A percentile compares a stretch with the other conserved stretches of the same genome.
These are phyloP conservation scores for Botrytis hyacinthi DNA, from an alignment of 2,329 filamentous ascomycete species.

Conservation along the genomic window DNA sequence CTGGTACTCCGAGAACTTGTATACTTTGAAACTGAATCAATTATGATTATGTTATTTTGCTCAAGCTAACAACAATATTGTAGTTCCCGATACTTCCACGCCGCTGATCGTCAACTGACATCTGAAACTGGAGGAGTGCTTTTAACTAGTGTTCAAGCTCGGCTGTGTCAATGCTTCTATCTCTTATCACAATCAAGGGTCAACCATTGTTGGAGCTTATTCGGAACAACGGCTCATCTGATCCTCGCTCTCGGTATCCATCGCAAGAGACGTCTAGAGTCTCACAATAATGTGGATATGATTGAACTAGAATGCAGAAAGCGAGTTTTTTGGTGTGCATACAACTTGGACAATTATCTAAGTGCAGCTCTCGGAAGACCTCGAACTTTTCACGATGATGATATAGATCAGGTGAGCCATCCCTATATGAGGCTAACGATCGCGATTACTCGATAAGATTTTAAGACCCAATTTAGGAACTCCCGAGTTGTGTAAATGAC, in stretches of 20 bases:
- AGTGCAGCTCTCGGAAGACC: slow-evolving; percentile 61
- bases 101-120: slow-evolving; percentile 37
- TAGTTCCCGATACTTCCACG: slow-evolving; percentile 34
- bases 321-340: slow-evolving; percentile 64
- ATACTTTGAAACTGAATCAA: background rate
- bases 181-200: slow-evolving; percentile 39
- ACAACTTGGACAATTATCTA: slow-evolving; percentile 63
- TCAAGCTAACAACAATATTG: slow-evolving; percentile 23
- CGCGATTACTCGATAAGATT: background rate
- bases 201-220: slow-evolving; percentile 41
- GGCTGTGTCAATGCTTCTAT: slow-evolving; percentile 42
- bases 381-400: slow-evolving; percentile 60
- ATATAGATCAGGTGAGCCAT: slow-evolving; percentile 53
- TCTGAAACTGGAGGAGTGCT: slow-evolving; percentile 39
- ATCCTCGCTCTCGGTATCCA: slow-evolving; percentile 40
- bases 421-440: background rate
- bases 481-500: slow-evolving; percentile 56
- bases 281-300: slow-evolving; percentile 37
- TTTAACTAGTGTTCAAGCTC: slow-evolving; percentile 42
- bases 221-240: slow-evolving; percentile 39
- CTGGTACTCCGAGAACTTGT: background rate
- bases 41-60: slow-evolving; percentile 23
- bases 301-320: slow-evolving; percentile 49
- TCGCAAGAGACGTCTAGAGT: slow-evolving; percentile 28
- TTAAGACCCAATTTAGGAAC: slow-evolving; percentile 37